Evolutionary conservation across 2,329 filamentous ascomycete species (phyloP), one percentile per base, ranked within the genome.

Genomic region (Pestalotiopsis sp.): DNA sequence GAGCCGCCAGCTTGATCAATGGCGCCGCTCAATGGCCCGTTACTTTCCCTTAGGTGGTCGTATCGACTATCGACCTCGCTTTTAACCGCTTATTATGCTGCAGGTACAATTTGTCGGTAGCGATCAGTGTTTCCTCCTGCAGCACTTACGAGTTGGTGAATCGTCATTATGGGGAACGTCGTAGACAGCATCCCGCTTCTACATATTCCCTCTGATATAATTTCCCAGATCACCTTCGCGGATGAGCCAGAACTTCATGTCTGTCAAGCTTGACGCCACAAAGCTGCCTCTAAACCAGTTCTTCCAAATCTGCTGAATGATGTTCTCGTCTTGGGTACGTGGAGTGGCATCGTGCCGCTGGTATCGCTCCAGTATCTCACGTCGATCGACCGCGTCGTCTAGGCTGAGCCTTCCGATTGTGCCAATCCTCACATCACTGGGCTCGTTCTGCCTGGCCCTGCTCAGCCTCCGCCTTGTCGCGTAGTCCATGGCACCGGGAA

Each of bases 271-370:
- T 39, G 80, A 80, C 58, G 77, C 82, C 62, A 80, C 76, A 12
- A 80, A 80, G 9, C 80, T 80, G 20, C 82, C 83, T 27, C 79
- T 73, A 68, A 84, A 78, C 80, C 84, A 85, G 4, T 83, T 81
- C 57, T 78, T 78, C 84, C 84, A 86, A 45, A 85, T 81, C 77
- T 82, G 83, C 75, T 85, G 82, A 72, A 86, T 78, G 17, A 83
- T 74, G 76, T 79, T 78, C 39, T 76, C 76, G 25, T 67, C 65
- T 14, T 59, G 65, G 11, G 67, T 73, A 70, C 2, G 70, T 69
- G 36, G 31, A 45, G 20, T 60, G 17, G 11, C 57, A 31, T 65
- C 41, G 61, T 60, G 68, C 3, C 39, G 49, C 63, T 67, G n/a
- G 36, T 65, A 67, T 31, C 66, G 31, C 23, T 41, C 45, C 56